Evolutionary conservation across 2,329 filamentous ascomycete genomes (phyloP), one percentile per base, ranked within the genome.

Genomic region (Dactylellina haptotyla): DNA sequence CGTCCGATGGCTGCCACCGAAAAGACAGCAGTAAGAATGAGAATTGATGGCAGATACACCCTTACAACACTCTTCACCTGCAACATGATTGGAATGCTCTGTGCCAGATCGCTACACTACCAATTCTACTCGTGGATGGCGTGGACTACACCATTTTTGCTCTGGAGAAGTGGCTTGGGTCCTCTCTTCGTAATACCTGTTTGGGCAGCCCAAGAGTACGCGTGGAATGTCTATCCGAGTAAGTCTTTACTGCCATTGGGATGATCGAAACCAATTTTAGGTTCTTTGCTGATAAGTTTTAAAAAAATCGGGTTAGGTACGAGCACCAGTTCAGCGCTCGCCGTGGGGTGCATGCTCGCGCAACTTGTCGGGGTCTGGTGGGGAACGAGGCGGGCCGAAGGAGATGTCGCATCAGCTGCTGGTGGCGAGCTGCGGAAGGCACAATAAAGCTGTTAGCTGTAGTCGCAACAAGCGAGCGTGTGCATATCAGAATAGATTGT

Each of bases 151-250:
- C 93, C 93, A 0, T 96, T 91, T 80, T 84, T 97, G 75, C 85
- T 97, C 58, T 97, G 93, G 92, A 87, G 87, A 78, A 87, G 89
- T 63, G 88, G 89, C 0, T 83, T 88, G 72, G 88, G 90, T 77
- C 89, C 90, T 0, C 79, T 89, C 9, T 78, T 90, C 30, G 86
- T 92, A 76, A 89, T 89, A 78, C 82, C 82, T 2, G 81, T 93
- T 8, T 97, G 91, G 90, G 85, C 84, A 2, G 84, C 87, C 70
- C 93, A 97, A 81, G 93, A 97, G 81, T 93, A 90, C 89, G 92
- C 91, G 10, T 97, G 93, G 93, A 96, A 97, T 77, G 88, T 93
- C 8, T 97, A 90, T 79, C 93, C 93, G n/a, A 96, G 92, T 74
- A 51, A 57, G 70, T 72, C 16, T 10, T 23, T 46, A 9, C 18